Evolutionary conservation across 1,139 yeast genomes (phyloP).

Genomic region (Blastobotrys arbuscula): DNA sequence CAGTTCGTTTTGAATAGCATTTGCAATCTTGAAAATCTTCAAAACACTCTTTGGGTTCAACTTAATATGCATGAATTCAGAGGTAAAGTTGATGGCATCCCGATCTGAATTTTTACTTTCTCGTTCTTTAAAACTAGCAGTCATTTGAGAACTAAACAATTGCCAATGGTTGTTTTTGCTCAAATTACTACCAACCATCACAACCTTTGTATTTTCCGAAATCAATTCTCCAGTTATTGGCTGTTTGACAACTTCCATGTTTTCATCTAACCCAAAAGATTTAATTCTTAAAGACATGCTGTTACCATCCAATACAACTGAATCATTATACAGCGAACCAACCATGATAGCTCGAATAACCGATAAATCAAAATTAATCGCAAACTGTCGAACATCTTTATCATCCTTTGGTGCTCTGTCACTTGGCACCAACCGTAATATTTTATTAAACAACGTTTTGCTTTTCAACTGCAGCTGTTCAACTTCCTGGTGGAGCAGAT

Average conservation of each 20-base stretch:
- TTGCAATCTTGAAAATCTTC: slow-evolving; percentile 5
- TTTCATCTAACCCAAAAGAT: slow-evolving; percentile 10
- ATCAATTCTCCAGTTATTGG: slow-evolving; percentile 8
- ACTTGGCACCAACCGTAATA: not conserved
- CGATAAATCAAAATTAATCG: slow-evolving; percentile 8
- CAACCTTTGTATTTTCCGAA: slow-evolving; percentile 2
- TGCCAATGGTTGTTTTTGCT: not conserved
- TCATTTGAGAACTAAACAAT: slow-evolving; percentile 8
- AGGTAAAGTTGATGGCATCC: slow-evolving; percentile 11
- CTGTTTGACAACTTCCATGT: not conserved
- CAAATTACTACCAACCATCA: slow-evolving; percentile 8
- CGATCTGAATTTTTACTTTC: not conserved
- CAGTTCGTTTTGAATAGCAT: slow-evolving; percentile 1
- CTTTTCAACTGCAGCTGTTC: not conserved
- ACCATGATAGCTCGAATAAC: slow-evolving; percentile 9
- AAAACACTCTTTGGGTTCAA: slow-evolving; percentile 6
- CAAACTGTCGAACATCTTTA: not conserved
- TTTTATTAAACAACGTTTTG: not conserved
- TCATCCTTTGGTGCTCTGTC: not conserved
- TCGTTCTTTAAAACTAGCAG: slow-evolving; percentile 11
- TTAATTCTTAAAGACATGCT: slow-evolving; percentile 9
- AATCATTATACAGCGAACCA: slow-evolving; percentile 3
- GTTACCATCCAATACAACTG: slow-evolving; percentile 8
- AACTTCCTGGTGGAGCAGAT: not conserved
- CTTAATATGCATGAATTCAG: slow-evolving; percentile 10